phyloP scores from a whole-genome alignment of 2,329 filamentous ascomycete genomes.

The Hymenoscyphus fructigenus region DNA sequence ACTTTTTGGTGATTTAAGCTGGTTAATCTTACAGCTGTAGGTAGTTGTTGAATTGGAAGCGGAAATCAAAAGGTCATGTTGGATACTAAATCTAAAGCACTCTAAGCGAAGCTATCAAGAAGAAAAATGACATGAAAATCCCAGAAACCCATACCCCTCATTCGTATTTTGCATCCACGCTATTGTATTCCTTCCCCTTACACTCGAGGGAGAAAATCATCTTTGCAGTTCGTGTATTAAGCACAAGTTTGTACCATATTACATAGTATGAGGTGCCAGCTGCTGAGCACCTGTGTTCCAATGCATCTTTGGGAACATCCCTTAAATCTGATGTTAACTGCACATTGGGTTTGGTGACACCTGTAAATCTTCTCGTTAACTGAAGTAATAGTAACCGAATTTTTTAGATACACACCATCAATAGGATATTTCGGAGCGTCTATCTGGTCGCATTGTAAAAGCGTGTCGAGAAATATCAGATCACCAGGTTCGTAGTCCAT shows the following conservation, averaged over 20 bases:
- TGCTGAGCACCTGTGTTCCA: constrained; percentile 7
- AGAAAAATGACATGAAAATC: too few relatives aligned
- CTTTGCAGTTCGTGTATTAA: constrained; percentile 14
- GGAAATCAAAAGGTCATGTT: too few relatives aligned
- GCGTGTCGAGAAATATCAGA: constrained; percentile 20
- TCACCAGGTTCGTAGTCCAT: neutral
- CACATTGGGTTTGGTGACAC: constrained; percentile 14
- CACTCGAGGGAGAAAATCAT: constrained; percentile 7
- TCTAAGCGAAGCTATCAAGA: too few relatives aligned
- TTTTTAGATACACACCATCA: neutral
- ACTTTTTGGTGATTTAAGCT: too few relatives aligned
- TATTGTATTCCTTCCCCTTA: constrained; percentile 2
- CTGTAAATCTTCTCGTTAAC: constrained; percentile 1
- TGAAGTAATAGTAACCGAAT: too few relatives aligned
- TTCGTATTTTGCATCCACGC: constrained; percentile 2
- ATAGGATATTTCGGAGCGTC: constrained; percentile 6
- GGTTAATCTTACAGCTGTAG: too few relatives aligned
- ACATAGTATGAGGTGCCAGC: constrained; percentile 13
- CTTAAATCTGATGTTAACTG: constrained; percentile 4
- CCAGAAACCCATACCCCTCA: too few relatives aligned
- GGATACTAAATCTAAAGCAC: too few relatives aligned
- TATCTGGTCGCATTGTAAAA: constrained; percentile 12
- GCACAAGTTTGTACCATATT: constrained; percentile 10
- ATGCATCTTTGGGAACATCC: neutral
- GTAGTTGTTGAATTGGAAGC: too few relatives aligned